Evolutionary conservation across 1,284 basidiomycete species (phyloP).

Genomic region (Vanrija pseudolonga): DNA sequence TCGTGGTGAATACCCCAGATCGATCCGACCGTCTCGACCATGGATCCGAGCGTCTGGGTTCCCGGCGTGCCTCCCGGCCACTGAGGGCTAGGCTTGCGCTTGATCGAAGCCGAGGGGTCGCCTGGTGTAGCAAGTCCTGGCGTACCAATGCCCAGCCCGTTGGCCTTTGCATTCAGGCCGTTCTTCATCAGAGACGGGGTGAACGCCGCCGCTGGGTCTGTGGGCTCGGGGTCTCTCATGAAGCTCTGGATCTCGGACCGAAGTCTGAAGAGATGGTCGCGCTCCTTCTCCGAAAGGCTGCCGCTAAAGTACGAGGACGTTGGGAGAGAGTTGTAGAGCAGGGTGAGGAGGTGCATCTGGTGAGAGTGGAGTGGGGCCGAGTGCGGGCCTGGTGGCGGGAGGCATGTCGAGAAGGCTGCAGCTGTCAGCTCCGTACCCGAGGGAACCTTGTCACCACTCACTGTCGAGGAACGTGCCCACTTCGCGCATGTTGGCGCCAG

Average conservation of each 20-base stretch:
- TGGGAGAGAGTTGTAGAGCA: constrained; percentile 39
- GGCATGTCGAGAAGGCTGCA: constrained; percentile 29
- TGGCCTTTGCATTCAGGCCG: not conserved
- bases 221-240: constrained; percentile 15
- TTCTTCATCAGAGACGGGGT: constrained; percentile 3
- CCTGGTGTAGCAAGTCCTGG: not conserved
- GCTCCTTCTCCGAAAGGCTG: constrained; percentile 39
- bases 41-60: not conserved
- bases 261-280: constrained; percentile 41
- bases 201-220: not conserved
- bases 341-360: constrained; percentile 40
- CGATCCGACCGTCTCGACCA: constrained; percentile 32
- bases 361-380: constrained; percentile 21
- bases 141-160: not conserved
- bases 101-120: too few species aligned
- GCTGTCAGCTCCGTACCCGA: not conserved
- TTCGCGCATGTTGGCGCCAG: constrained; percentile 41
- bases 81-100: constrained; percentile 29
- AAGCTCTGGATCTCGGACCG: constrained; percentile 43
- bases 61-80: constrained; percentile 14
- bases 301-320: constrained; percentile 28
- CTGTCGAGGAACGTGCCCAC: constrained; percentile 40
- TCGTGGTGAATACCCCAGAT: constrained; percentile 38
- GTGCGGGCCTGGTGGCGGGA: constrained; percentile 22
- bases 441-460: constrained; percentile 11